phyloP scores from a whole-genome alignment of 2,329 filamentous ascomycete genomes.

The Didymella keratinophila region DNA sequence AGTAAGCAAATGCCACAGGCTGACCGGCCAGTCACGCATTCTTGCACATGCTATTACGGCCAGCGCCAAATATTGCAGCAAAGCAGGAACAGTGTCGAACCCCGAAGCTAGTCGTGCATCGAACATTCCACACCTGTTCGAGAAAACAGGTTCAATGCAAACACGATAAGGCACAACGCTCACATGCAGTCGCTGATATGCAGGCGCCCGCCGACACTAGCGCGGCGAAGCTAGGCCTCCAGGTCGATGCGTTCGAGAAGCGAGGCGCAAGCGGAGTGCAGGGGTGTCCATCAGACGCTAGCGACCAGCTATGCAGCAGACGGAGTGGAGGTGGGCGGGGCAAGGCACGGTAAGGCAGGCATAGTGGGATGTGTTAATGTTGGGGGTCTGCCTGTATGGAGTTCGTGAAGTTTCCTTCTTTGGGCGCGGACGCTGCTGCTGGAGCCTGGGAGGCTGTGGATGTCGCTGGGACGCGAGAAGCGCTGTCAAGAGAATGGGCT shows the following conservation, averaged over 20 bases:
- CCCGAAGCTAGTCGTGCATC: conserved; percentile 6
- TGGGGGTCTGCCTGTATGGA: not conserved
- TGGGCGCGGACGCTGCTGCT: conserved; percentile 4
- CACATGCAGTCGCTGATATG: conserved; percentile 17
- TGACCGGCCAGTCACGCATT: conserved; percentile 3
- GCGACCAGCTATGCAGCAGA: not conserved
- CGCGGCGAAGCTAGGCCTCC: not conserved
- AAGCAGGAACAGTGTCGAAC: conserved; percentile 10
- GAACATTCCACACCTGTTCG: conserved; percentile 8
- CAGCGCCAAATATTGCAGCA: not conserved
- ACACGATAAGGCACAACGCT: conserved; percentile 1
- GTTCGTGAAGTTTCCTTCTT: conserved; percentile 18
- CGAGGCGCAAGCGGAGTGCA: conserved; percentile 15
- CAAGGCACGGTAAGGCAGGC: conserved; percentile 3
- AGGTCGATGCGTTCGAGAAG: conserved; percentile 12
- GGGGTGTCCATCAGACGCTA: conserved; percentile 1
- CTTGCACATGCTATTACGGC: not conserved
- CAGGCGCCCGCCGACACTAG: conserved; percentile 15
- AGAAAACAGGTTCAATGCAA: not conserved
- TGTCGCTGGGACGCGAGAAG: conserved; percentile 8
- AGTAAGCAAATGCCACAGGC: not conserved
- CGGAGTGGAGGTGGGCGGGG: conserved; percentile 9
- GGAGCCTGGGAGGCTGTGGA: not conserved
- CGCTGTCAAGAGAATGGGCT: not conserved
- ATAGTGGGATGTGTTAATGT: conserved; percentile 8